A percentile compares a stretch with the other conserved stretches of the same genome.
These are phyloP conservation scores for Ricinus communis DNA, from an alignment of 345 rosid genomes.

Conservation along the genomic window DNA sequence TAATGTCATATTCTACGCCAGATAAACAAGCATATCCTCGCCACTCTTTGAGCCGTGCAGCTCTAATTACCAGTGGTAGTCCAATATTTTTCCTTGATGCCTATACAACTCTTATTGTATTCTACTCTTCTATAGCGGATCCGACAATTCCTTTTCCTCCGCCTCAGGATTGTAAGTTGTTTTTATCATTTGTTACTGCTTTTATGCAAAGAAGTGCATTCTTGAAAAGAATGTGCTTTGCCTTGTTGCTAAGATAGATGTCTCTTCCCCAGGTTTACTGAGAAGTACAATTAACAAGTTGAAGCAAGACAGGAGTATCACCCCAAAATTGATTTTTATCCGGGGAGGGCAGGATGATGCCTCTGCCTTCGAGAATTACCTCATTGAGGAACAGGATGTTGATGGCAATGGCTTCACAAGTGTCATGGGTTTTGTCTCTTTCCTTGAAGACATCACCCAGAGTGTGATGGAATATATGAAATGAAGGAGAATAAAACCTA, in stretches of 20 bases:
- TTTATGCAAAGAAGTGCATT: not conserved
- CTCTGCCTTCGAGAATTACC: slow-evolving; percentile 75
- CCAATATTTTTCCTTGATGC: slow-evolving; percentile 97
- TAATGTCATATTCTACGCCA: slow-evolving; percentile 74
- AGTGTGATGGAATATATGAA: slow-evolving; percentile 83
- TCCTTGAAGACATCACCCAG: slow-evolving; percentile 81
- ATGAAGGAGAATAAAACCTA: slow-evolving; percentile 28
- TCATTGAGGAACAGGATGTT: slow-evolving; percentile 96
- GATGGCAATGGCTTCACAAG: slow-evolving; percentile 82
- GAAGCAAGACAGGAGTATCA: slow-evolving; percentile 87
- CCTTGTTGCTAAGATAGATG: slow-evolving; percentile 4
- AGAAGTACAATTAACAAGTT: slow-evolving; percentile 73
- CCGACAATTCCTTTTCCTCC: slow-evolving; percentile 88
- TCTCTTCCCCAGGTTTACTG: slow-evolving; percentile 53
- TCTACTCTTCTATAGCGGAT: slow-evolving; percentile 88
- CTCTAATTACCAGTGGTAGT: slow-evolving; percentile 88
- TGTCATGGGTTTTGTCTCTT: slow-evolving; percentile 88
- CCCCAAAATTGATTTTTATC: slow-evolving; percentile 80
- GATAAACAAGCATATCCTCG: slow-evolving; percentile 90
- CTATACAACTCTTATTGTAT: slow-evolving; percentile 78
- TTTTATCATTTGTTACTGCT: not conserved
- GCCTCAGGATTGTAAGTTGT: slow-evolving; percentile 88
- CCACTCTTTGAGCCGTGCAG: slow-evolving; percentile 88
- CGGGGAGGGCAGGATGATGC: slow-evolving; percentile 87
- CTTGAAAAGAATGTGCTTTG: not conserved